Base-by-base conservation (phyloP, 306 rosid genomes). In the Castanospermum australe region DNA sequence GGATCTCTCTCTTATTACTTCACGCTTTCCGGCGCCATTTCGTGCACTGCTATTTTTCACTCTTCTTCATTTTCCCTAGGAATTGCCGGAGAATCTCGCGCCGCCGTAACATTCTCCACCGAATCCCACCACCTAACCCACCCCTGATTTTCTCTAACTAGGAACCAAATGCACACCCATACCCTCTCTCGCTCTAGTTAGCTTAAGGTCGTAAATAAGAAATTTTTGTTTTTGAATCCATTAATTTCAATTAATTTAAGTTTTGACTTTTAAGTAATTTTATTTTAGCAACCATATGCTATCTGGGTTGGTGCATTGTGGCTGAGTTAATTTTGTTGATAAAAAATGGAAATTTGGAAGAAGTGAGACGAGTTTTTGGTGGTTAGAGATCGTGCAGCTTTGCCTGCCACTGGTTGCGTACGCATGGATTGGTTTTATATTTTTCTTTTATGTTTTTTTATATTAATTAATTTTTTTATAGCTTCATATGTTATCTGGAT, bases 301-400 rank as follows among this genome's bases (percentile, higher is more conserved):
- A 3, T 55, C 18, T 45, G 63, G 22, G 30, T 82, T 76, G 32
- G 73, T 48, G 30, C 73, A 59, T 48, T 75, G 32, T 64, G 62
- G 20, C 51, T 70, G 47, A 51, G 42, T 14, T 17, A 48, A 36
- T 63, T 38, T 63, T 48, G 12, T 63, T 51, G 67, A 5, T 32
- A 28, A 62, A 28, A 5, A 5, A 14, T 42, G 50, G 41, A 36
- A 63, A 14, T 38, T 76, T 22, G 67, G 39, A 50, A n/a, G 35
- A 21, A 52, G 9, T 33, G 48, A 21, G 52, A 4, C 22, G 36
- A 17, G 22, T 50, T 13, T 50, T 17, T 24, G 18, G 18, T 50
- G 4, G 17, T 48, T 51, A 12, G n/a, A 66, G 4, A 22, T 47
- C 63, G 13, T 48, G 32, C 11, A 32, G 0, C 9, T 48, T 32